Evolutionary conservation across 179 eudicot species (phyloP).

Genomic region (Silene vulgaris): DNA sequence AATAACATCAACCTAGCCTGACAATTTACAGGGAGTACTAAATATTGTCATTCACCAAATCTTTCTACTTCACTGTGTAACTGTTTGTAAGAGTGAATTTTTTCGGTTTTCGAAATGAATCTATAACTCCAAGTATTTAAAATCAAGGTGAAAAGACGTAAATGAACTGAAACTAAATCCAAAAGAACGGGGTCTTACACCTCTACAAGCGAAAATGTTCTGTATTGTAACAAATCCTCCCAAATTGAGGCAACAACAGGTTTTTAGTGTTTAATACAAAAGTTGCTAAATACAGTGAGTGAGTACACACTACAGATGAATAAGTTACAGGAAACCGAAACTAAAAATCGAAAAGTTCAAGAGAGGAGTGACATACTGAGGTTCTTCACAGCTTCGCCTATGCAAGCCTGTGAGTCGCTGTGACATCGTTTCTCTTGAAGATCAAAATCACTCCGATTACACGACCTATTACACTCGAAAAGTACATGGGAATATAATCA

Average conservation of each 20-base stretch:
- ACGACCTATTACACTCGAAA: background rate
- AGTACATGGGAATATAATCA: background rate
- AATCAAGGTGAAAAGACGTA: no score
- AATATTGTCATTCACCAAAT: background rate
- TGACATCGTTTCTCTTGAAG: background rate
- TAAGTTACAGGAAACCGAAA: background rate
- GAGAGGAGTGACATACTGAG: constrained; percentile 5
- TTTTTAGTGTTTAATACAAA: background rate
- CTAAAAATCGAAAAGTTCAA: background rate
- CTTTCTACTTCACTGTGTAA: no score
- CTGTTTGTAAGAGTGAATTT: no score
- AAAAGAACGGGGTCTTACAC: no score
- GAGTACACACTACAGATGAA: background rate
- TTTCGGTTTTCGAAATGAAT: no score
- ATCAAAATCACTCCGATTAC: background rate
- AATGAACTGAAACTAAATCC: no score
- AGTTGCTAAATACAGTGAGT: no score
- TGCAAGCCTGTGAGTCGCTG: background rate
- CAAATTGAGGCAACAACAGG: background rate
- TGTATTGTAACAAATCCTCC: background rate
- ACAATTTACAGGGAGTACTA: background rate
- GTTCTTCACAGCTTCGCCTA: background rate
- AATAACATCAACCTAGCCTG: background rate
- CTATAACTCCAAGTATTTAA: no score
- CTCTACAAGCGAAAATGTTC: background rate